Base-by-base conservation (phyloP, 2,329 filamentous ascomycete species). In the Periconia macrospinosa region DNA sequence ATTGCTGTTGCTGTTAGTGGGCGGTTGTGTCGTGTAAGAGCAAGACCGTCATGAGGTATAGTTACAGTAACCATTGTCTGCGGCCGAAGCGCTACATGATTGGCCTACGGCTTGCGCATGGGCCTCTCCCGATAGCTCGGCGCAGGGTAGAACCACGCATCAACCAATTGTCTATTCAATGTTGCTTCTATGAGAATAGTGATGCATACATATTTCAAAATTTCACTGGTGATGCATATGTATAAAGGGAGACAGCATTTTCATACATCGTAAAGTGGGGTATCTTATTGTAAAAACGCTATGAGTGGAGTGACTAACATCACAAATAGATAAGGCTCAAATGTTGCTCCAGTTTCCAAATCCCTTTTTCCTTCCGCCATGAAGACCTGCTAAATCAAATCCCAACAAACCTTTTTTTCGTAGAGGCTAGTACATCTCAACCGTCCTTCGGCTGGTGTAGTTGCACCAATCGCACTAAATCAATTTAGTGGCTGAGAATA, bases 391-490 rank as follows among this genome's bases (percentile, higher is more conserved):
- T 37, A 37, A 13, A 10, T 13, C 14, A 33, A 14, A 9, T 30
- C 15, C 43, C 11, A 15, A 11, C 43, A 33, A 10, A n/a, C 43
- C 8, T 11, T 8, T 11, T 8, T n/a, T 30, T 23, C 20, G 6
- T 44, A 15, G 8, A 30, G 15, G 9, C 56, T 41, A 72, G 49
- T 73, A 72, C 69, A 72, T 69, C 43, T 72, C 69, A 7, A 69
- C 56, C 5, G 69, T 72, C 15, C 71, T 59, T 41, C 71, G 61
- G 10, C 67, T 68, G 8, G 69, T 73, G 44, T 66, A 72, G 54
- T 72, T 73, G 57, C 72, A 75, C 71, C 72, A 75, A 51, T 75
- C 71, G 53, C 72, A 75, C 71, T 75, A n/a, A 8, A 14, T 37
- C 33, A 13, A 14, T 14, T 17, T 15, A 35, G 15, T 14, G 19